Conservation (phyloP, 225 moss, liverwort and hornwort genomes). For the Thuidium tamariscinum region DNA sequence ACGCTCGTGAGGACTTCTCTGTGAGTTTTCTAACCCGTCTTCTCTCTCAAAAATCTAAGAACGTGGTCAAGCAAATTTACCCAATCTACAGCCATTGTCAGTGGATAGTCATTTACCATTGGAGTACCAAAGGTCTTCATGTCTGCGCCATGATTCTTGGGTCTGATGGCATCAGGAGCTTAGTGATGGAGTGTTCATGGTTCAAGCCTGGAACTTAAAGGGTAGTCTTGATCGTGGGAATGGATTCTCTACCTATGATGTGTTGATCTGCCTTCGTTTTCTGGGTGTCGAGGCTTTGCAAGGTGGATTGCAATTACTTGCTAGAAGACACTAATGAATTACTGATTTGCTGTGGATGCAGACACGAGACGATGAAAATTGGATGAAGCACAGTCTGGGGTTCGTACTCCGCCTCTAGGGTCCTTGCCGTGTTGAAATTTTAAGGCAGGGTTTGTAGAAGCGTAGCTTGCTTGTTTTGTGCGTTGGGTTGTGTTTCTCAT, state of each 20-base stretch:
- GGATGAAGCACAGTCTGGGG: constrained; percentile 96
- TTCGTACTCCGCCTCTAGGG: background rate
- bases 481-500: background rate
- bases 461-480: background rate
- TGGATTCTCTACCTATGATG: background rate
- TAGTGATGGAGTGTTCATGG: background rate
- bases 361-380: constrained; percentile 70
- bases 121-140: background rate
- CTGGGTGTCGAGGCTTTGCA: background rate
- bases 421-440: background rate
- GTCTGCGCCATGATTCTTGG: background rate
- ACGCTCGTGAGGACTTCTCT: constrained; percentile 81
- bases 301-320: background rate
- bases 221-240: background rate
- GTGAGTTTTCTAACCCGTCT: constrained; percentile 12
- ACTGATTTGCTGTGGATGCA: constrained; percentile 8
- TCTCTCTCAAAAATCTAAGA: background rate
- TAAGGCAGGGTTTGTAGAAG: background rate
- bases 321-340: background rate
- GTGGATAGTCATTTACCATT: background rate
- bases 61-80: background rate
- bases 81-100: background rate
- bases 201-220: background rate
- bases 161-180: background rate
- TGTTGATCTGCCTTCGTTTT: background rate